phyloP scores from a whole-genome alignment of 2,329 filamentous ascomycete species.

The Aspergillus sojae region DNA sequence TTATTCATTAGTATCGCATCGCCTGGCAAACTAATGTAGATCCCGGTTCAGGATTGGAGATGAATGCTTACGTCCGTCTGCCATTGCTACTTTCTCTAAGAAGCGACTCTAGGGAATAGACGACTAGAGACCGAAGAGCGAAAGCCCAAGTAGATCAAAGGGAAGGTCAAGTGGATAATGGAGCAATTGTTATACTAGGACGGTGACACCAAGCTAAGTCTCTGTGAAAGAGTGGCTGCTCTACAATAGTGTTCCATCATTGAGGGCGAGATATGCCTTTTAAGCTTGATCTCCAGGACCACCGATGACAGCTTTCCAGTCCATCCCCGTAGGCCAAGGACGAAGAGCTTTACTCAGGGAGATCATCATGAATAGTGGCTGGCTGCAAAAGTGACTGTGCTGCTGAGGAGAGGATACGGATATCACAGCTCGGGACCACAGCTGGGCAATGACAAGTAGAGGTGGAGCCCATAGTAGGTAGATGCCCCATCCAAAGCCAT shows the following conservation, averaged over 20 bases:
- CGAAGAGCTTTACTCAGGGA: slow-evolving; percentile 17
- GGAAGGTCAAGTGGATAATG: slow-evolving; percentile 4
- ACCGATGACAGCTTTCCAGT: slow-evolving; percentile 6
- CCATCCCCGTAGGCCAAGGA: slow-evolving; percentile 13
- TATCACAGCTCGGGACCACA: slow-evolving; percentile 30
- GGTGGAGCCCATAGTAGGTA: slow-evolving; percentile 28
- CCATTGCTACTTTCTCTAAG: slow-evolving; percentile 44
- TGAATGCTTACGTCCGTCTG: slow-evolving; percentile 57
- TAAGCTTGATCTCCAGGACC: slow-evolving; percentile 23
- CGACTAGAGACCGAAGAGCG: slow-evolving; percentile 2
- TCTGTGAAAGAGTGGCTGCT: slow-evolving; percentile 17
- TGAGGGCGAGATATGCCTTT: slow-evolving; percentile 27
- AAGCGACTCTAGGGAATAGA: slow-evolving; percentile 11
- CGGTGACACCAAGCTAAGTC: slow-evolving; percentile 5
- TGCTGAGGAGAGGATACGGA: slow-evolving; percentile 20
- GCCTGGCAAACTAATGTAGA: not conserved
- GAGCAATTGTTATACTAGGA: not conserved
- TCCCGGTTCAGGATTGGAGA: not conserved
- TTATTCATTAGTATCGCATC: slow-evolving; percentile 15
- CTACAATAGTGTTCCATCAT: slow-evolving; percentile 15
- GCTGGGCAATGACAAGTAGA: slow-evolving; percentile 26
- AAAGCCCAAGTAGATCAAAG: slow-evolving; percentile 1
- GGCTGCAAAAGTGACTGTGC: slow-evolving; percentile 34
- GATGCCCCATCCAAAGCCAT: slow-evolving; percentile 20
- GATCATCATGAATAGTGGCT: slow-evolving; percentile 31